Conservation (phyloP, 352 stramenopile genomes). For the Aphanomyces invadans region DNA sequence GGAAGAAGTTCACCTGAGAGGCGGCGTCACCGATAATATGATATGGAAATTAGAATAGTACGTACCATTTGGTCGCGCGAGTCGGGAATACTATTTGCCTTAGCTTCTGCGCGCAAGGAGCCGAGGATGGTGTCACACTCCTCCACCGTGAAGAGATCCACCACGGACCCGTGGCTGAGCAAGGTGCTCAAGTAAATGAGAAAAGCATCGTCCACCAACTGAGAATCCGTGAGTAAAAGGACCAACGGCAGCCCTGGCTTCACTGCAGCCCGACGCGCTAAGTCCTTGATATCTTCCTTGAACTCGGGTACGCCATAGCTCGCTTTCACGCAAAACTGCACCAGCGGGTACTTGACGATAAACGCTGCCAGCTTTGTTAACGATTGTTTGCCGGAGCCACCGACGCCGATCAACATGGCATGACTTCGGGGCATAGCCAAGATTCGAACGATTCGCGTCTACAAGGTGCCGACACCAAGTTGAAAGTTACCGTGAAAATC, state of each 20-base stretch:
- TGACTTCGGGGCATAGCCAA: conserved; percentile 67
- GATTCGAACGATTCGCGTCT: conserved; percentile 74
- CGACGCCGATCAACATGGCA: conserved; percentile 78
- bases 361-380: conserved; percentile 85
- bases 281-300: conserved; percentile 83
- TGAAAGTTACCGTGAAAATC: too few relatives aligned
- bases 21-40: too few relatives aligned
- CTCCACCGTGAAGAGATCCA: conserved; percentile 79
- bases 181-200: conserved; percentile 84
- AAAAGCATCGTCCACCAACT: conserved; percentile 81
- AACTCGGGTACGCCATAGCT: conserved; percentile 72
- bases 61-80: conserved; percentile 77
- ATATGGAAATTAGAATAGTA: neutral
- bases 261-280: conserved; percentile 81
- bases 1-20: conserved; percentile 72
- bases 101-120: conserved; percentile 71
- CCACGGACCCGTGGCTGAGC: conserved; percentile 59
- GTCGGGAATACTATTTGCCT: conserved; percentile 77
- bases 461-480: neutral
- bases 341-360: conserved; percentile 67
- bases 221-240: conserved; percentile 83
- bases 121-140: conserved; percentile 84
- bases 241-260: conserved; percentile 80
- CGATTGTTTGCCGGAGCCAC: conserved; percentile 85
- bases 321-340: conserved; percentile 52